Conservation (phyloP, 2,329 filamentous ascomycete genomes). For the Xylariaceae sp. region DNA sequence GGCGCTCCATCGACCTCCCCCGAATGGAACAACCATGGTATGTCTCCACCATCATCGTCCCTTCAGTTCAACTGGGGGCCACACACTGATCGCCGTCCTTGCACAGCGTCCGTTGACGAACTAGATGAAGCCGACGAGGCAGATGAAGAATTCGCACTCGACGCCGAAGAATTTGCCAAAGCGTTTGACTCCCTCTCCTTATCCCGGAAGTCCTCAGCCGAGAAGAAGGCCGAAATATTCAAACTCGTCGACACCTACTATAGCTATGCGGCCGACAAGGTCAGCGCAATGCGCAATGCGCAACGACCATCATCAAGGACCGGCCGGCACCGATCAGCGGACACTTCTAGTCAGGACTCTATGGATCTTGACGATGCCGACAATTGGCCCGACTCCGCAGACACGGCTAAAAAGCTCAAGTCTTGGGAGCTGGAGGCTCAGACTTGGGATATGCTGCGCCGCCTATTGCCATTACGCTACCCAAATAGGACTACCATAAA, state of each 20-base stretch:
- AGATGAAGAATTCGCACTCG: conserved; percentile 47
- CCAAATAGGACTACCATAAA: conserved; percentile 40
- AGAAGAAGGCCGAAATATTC: conserved; percentile 68
- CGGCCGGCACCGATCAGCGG: conserved; percentile 37
- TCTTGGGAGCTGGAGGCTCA: conserved; percentile 82
- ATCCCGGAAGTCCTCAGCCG: conserved; percentile 49
- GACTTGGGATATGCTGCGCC: conserved; percentile 84
- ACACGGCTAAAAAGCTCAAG: conserved; percentile 50
- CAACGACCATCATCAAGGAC: conserved; percentile 40
- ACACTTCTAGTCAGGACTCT: conserved; percentile 46
- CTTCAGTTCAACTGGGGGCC: conserved; percentile 6
- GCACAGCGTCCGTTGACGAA: conserved; percentile 31
- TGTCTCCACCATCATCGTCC: conserved; percentile 5
- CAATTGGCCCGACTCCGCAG: conserved; percentile 34
- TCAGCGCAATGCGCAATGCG: conserved; percentile 47
- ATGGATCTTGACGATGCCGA: conserved; percentile 60
- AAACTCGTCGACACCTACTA: conserved; percentile 69
- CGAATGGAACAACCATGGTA: conserved; percentile 27
- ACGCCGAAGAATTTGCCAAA: conserved; percentile 86
- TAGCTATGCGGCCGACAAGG: conserved; percentile 53
- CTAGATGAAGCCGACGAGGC: background rate
- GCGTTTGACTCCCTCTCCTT: conserved; percentile 75
- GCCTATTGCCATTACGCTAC: conserved; percentile 73
- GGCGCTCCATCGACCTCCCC: conserved; percentile 17
- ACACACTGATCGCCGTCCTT: conserved; percentile 15